A percentile compares a stretch with the other conserved stretches of the same genome.
Conservation (phyloP, 805 yeast species). For the Kurtzmaniella cleridarum region DNA sequence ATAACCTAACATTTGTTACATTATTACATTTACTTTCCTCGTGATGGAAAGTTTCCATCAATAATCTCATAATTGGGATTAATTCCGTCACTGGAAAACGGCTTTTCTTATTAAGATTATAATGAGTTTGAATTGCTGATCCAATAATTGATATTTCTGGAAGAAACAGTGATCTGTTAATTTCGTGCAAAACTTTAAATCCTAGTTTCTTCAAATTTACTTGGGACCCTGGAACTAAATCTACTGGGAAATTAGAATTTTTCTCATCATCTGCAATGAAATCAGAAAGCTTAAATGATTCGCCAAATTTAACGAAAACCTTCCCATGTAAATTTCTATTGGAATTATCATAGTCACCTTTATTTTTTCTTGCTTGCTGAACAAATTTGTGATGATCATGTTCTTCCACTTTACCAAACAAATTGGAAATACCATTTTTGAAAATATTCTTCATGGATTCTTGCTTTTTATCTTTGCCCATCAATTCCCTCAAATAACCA, state of each 20-base stretch:
- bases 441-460: constrained; percentile 41
- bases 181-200: constrained; percentile 46
- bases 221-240: constrained; percentile 8
- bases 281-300: constrained; percentile 23
- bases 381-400: constrained; percentile 6
- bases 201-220: constrained; percentile 46
- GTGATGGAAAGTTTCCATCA: constrained; percentile 14
- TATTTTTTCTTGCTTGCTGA: constrained; percentile 1
- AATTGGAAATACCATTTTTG: constrained; percentile 27
- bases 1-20: constrained; percentile 17
- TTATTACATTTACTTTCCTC: constrained; percentile 16
- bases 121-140: constrained; percentile 32
- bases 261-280: constrained; percentile 15
- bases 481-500: constrained; percentile 50
- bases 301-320: constrained; percentile 31
- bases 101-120: constrained; percentile 14
- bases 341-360: constrained; percentile 27
- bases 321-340: constrained; percentile 27
- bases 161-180: constrained; percentile 44
- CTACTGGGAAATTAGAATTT: constrained; percentile 3
- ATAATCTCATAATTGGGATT: constrained; percentile 24
- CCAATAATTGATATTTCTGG: constrained; percentile 55
- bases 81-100: constrained; percentile 17
- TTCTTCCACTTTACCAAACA: constrained; percentile 11
- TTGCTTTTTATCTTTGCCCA: constrained; percentile 52